Percentiles rank a stretch among this genome's conserved stretches.
Conservation (phyloP, 2,329 filamentous ascomycete genomes). For the Neodidymelliopsis sp. region DNA sequence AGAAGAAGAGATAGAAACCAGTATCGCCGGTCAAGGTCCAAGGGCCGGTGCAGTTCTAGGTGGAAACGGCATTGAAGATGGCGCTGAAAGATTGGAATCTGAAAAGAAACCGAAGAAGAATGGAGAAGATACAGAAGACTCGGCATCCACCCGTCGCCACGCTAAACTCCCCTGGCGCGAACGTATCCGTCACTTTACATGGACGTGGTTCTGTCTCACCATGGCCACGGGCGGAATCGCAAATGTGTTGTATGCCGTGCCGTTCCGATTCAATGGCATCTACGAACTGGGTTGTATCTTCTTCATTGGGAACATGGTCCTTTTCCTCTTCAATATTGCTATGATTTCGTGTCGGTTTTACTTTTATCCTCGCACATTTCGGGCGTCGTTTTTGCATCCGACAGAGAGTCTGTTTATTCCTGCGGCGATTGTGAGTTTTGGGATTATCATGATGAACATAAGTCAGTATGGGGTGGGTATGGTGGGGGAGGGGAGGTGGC, state of each 20-base stretch:
- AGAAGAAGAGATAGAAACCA: conserved; percentile 1
- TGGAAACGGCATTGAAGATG: background rate
- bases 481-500: conserved; percentile 62
- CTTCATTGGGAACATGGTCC: conserved; percentile 58
- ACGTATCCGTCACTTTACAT: conserved; percentile 70
- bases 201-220: conserved; percentile 80
- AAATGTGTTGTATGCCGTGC: conserved; percentile 63
- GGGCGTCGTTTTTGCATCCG: conserved; percentile 75
- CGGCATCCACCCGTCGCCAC: background rate
- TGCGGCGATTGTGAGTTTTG: conserved; percentile 71
- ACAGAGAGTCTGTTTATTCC: conserved; percentile 81
- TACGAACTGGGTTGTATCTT: conserved; percentile 58
- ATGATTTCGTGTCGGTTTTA: conserved; percentile 74
- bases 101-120: background rate
- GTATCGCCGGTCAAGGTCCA: background rate
- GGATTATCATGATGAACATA: conserved; percentile 69
- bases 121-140: background rate
- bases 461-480: conserved; percentile 72
- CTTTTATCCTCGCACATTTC: conserved; percentile 73
- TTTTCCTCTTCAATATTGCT: conserved; percentile 75
- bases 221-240: conserved; percentile 69
- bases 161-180: conserved; percentile 38
- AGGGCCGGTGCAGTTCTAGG: background rate
- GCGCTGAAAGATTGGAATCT: background rate
- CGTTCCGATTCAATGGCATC: conserved; percentile 54